Evolutionary conservation across 345 rosid species (phyloP), one percentile per base, ranked within the genome.

Genomic region (Cardamine chenopodiifolia): DNA sequence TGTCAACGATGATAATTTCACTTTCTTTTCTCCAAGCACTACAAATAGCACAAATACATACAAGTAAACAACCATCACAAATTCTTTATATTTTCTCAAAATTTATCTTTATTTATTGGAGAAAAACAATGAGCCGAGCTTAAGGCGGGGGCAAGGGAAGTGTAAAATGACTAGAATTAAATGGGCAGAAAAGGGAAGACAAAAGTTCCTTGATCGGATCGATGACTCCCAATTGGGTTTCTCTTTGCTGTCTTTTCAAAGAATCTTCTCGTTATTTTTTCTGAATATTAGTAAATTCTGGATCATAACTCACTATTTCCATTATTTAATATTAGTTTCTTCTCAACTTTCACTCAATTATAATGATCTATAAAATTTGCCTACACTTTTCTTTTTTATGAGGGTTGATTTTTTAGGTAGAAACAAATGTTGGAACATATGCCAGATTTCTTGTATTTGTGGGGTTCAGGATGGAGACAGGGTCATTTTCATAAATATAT

Each of bases 401-500:
- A 14, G 40, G 49, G 25, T 20, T 50, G 28, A 59, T 25, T 15
- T 68, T 35, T 32, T 13, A 35, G 25, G 65, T 60, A 35, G 47
- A 37, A 37, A 60, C n/a, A 62, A 58, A 31, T 50, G 17, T 7
- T 40, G 49, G 29, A 68, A 42, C 75, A 69, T 42, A 54, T 76
- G 42, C 75, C 65, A 62, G 49, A 76, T 68, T 61, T 53, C 58
- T 56, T 69, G 48, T 54, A 62, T 53, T 2, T 69, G 75, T 76
- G 58, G 79, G 75, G 79, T 45, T 69, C 62, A 32, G 10, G 70
- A 76, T 55, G 70, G 48, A 62, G 48, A 55, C 19, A 68, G 1
- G 4, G 64, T 76, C 75, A 35, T 62, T 69, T 69, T 76, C 64
- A 62, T 32, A 53, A n/a, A 60, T 52, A 48, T 32, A 53, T 4